Conservation (phyloP, 73 alveolate species). For the Paramecium primaurelia region DNA sequence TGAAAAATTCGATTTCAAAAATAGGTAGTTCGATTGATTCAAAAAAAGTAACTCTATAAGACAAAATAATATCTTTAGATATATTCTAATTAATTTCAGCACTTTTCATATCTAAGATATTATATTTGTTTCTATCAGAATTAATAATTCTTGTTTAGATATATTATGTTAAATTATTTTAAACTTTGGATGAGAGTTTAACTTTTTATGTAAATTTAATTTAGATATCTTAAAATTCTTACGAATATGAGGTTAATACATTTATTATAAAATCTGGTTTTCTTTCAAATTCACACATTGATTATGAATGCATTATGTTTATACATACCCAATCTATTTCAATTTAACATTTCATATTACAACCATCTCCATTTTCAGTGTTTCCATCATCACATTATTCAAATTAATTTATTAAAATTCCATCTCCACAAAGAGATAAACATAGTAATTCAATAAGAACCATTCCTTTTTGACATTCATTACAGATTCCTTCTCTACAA, state of each 20-base stretch:
- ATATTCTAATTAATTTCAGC: neutral
- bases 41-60: too few relatives aligned
- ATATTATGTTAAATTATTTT: too few relatives aligned
- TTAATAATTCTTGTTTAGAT: too few relatives aligned
- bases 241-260: neutral
- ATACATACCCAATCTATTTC: conserved; percentile 40
- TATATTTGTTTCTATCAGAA: too few relatives aligned
- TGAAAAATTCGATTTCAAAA: too few relatives aligned
- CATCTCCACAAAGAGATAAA: neutral
- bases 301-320: too few relatives aligned
- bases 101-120: too few relatives aligned
- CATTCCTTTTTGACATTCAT: neutral
- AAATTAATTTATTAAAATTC: neutral
- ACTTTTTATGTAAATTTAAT: too few relatives aligned
- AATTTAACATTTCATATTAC: neutral
- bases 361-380: conserved; percentile 18
- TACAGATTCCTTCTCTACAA: neutral
- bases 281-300: too few relatives aligned
- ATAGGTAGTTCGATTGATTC: neutral
- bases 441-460: neutral
- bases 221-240: neutral
- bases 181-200: neutral
- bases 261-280: too few relatives aligned
- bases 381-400: conserved; percentile 50
- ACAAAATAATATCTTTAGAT: neutral